Conservation (phyloP, 257 asterid genomes). For the Lithospermum erythrorhizon region DNA sequence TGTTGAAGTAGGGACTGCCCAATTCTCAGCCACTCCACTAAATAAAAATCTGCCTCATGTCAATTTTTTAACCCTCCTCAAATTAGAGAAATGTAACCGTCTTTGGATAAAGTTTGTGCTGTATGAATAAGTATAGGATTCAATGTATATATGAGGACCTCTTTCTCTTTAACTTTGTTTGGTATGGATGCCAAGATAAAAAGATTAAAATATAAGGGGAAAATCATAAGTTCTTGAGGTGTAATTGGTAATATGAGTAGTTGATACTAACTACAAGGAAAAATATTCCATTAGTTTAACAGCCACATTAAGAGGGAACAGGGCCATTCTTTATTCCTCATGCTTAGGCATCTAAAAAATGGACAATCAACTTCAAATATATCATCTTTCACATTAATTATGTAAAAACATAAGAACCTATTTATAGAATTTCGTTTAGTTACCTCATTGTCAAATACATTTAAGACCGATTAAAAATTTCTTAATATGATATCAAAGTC, state of each 20-base stretch:
- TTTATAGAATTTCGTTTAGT: too few relatives aligned
- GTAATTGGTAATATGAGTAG: neutral
- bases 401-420: too few relatives aligned
- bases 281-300: too few relatives aligned
- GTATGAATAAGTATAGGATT: neutral
- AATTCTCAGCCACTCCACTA: conserved; percentile 1
- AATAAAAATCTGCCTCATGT: neutral
- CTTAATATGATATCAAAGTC: too few relatives aligned
- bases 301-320: too few relatives aligned
- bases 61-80: neutral
- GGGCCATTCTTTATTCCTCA: too few relatives aligned
- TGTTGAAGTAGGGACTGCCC: conserved; percentile 1
- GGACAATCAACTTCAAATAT: too few relatives aligned
- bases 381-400: too few relatives aligned
- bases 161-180: neutral
- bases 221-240: neutral
- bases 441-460: too few relatives aligned
- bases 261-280: too few relatives aligned
- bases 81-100: neutral
- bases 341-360: too few relatives aligned
- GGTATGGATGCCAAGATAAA: neutral
- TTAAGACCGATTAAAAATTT: too few relatives aligned
- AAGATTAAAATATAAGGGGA: neutral
- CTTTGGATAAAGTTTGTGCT: neutral
- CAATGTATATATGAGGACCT: neutral